phyloP scores from a whole-genome alignment of 768 basidiomycete species.

The Ramaria rubella region DNA sequence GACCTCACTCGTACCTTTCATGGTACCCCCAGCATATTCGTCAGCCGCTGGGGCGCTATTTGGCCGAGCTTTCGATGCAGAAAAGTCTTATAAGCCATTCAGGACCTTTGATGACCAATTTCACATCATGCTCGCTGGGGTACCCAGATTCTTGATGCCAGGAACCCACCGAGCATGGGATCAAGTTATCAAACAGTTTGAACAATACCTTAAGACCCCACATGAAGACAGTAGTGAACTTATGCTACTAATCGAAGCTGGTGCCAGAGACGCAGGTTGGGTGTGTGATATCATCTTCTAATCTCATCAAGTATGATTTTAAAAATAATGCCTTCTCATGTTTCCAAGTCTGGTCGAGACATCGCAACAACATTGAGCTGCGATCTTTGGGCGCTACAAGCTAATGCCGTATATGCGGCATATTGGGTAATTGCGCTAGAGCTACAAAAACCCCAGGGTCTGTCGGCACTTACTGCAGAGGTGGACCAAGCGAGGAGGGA shows the following conservation, averaged over 20 bases:
- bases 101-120: conserved; percentile 18
- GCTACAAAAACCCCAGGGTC: conserved; percentile 16
- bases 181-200: conserved; percentile 8
- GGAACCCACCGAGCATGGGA: conserved; percentile 13
- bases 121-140: conserved; percentile 11
- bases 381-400: conserved; percentile 20
- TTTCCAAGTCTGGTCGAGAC: conserved; percentile 12
- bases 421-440: conserved; percentile 19
- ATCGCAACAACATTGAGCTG: conserved; percentile 11
- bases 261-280: not conserved
- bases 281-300: not conserved
- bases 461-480: conserved; percentile 16
- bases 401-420: conserved; percentile 19
- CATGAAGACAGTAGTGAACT: conserved; percentile 1
- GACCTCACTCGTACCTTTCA: conserved; percentile 11
- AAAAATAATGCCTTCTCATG: too few species aligned
- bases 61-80: conserved; percentile 16
- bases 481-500: conserved; percentile 11
- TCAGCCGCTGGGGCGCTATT: conserved; percentile 18
- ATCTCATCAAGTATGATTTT: not conserved
- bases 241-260: not conserved
- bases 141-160: conserved; percentile 17
- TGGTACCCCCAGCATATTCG: conserved; percentile 14
- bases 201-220: not conserved
- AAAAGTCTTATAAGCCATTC: conserved; percentile 12